These are phyloP conservation scores for Schizopora paradoxa DNA, from an alignment of 1,284 basidiomycete species.

Conservation along the genomic window DNA sequence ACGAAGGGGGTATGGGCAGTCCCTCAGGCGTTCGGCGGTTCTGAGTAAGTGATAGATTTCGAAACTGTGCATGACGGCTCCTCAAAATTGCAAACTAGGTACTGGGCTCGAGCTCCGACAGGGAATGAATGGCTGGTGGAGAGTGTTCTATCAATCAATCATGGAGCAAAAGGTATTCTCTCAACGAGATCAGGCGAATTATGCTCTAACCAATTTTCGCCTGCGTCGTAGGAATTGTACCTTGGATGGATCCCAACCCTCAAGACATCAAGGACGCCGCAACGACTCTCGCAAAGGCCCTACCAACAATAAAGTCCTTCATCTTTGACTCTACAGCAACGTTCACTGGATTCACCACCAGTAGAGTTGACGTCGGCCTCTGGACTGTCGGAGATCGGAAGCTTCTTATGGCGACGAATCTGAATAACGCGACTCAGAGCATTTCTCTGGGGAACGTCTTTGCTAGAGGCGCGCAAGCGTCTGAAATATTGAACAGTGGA, in stretches of 20 bases:
- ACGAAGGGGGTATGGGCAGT: conserved; percentile 69
- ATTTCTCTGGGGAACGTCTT: conserved; percentile 28
- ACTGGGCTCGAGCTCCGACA: conserved; percentile 62
- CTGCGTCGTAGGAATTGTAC: conserved; percentile 45
- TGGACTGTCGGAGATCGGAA: conserved; percentile 37
- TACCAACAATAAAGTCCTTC: conserved; percentile 36
- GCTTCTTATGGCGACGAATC: conserved; percentile 40
- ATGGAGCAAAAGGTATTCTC: conserved; percentile 52
- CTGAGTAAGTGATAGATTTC: conserved; percentile 37
- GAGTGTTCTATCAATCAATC: conserved; percentile 61
- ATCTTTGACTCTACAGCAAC: conserved; percentile 34
- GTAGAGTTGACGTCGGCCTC: conserved; percentile 38
- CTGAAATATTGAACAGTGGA: conserved; percentile 34
- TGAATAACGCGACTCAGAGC: conserved; percentile 30
- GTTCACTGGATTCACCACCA: conserved; percentile 32
- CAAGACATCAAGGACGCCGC: conserved; percentile 53
- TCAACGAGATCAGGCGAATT: neutral
- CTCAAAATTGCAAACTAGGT: conserved; percentile 33
- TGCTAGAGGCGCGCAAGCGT: conserved; percentile 16
- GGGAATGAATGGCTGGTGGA: conserved; percentile 65
- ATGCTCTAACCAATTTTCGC: neutral
- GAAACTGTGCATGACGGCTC: conserved; percentile 4
- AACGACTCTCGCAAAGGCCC: conserved; percentile 44
- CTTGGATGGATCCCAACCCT: conserved; percentile 65
- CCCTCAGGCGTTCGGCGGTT: conserved; percentile 67